Conservation (phyloP, 2,329 filamentous ascomycete species). For the Drechmeria coniospora region DNA sequence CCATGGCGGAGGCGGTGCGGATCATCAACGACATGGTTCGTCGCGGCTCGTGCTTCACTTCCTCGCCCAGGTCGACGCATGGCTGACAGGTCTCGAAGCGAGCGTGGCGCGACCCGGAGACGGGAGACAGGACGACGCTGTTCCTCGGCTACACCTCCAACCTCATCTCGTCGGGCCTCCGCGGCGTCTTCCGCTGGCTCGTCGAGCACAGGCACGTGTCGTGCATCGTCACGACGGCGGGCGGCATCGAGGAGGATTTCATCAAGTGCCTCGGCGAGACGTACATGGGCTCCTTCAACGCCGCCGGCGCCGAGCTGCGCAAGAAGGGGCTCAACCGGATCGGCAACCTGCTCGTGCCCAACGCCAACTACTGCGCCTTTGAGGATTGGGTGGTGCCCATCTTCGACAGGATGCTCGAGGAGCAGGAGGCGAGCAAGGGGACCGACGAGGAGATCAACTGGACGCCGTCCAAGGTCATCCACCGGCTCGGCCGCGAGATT, state of each 20-base stretch:
- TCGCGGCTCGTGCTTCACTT: conserved; percentile 1
- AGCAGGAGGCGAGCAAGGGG: conserved; percentile 69
- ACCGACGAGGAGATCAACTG: conserved; percentile 62
- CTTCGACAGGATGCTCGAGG: conserved; percentile 81
- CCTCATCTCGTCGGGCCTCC: conserved; percentile 86
- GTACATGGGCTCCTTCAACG: conserved; percentile 76
- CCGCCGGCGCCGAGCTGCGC: conserved; percentile 61
- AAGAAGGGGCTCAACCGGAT: conserved; percentile 86
- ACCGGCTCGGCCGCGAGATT: conserved; percentile 82
- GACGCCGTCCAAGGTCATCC: conserved; percentile 89
- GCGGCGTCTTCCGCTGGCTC: conserved; percentile 82
- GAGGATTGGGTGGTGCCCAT: conserved; percentile 97
- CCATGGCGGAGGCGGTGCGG: conserved; percentile 70
- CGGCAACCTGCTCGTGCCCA: conserved; percentile 88
- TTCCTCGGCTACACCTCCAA: conserved; percentile 98
- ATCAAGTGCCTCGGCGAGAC: conserved; percentile 96
- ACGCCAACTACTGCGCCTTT: conserved; percentile 89
- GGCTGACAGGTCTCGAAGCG: conserved; percentile 28
- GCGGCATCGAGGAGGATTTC: conserved; percentile 90
- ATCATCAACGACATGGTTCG: conserved; percentile 93
- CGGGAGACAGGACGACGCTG: conserved; percentile 69
- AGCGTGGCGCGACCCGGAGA: conserved; percentile 67
- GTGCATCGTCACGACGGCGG: conserved; percentile 86
- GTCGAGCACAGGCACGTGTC: conserved; percentile 88
- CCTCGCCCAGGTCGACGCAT: no score